Conservation (phyloP, 2,329 filamentous ascomycete genomes). For the Pseudofabraea citricarpa region DNA sequence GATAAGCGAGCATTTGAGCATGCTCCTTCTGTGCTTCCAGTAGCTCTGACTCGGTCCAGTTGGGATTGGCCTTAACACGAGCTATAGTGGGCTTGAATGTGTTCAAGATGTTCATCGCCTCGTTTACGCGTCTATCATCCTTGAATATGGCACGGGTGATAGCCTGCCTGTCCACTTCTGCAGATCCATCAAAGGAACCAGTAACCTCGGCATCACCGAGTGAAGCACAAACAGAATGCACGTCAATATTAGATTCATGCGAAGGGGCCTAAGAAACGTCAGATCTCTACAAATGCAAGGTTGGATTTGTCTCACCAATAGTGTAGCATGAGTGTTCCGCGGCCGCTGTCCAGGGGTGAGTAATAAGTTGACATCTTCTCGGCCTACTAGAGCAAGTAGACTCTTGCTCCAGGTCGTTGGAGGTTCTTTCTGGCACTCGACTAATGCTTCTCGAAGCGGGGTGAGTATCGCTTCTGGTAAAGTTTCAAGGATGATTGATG, state of each 20-base stretch:
- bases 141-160: constrained; percentile 85
- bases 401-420: constrained; percentile 70
- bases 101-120: constrained; percentile 80
- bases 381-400: constrained; percentile 70
- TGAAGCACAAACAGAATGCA: constrained; percentile 69
- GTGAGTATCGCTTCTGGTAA: constrained; percentile 80
- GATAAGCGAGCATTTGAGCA: constrained; percentile 77
- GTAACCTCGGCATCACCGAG: constrained; percentile 51
- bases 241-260: constrained; percentile 67
- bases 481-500: constrained; percentile 65
- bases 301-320: constrained; percentile 16
- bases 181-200: constrained; percentile 68
- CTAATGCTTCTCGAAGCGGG: constrained; percentile 77
- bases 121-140: constrained; percentile 83
- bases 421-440: constrained; percentile 77
- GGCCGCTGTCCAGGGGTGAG: constrained; percentile 42
- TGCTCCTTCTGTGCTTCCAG: constrained; percentile 90
- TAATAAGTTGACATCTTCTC: constrained; percentile 73
- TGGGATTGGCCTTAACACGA: constrained; percentile 68
- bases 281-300: constrained; percentile 5
- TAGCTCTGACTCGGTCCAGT: constrained; percentile 80
- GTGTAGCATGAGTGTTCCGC: constrained; percentile 16
- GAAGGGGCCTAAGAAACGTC: constrained; percentile 43
- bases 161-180: constrained; percentile 76
- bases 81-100: constrained; percentile 75